Percentiles rank a stretch among this genome's conserved stretches.
Evolutionary conservation across 176 grass and related monocot genomes (phyloP).

Genomic region (Hordeum marinum): DNA sequence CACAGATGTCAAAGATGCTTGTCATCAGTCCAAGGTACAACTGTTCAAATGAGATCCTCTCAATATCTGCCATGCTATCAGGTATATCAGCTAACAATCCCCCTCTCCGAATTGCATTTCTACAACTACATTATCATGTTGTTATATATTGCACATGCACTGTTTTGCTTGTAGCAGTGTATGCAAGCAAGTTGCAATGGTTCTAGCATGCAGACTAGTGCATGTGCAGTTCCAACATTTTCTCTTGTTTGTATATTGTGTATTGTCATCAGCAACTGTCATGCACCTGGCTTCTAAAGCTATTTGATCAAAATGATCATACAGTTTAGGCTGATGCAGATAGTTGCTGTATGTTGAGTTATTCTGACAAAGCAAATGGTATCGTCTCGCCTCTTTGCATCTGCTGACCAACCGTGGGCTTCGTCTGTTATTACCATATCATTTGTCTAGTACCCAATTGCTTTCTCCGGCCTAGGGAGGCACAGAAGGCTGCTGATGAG

Average conservation of each 20-base stretch:
- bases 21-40: slow-evolving; percentile 89
- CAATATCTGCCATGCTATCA: slow-evolving; percentile 94
- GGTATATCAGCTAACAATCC: slow-evolving; percentile 37
- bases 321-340: slow-evolving; percentile 73
- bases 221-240: neutral
- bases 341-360: slow-evolving; percentile 87
- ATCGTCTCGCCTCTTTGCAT: slow-evolving; percentile 80
- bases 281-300: slow-evolving; percentile 55
- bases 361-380: slow-evolving; percentile 88
- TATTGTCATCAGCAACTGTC: slow-evolving; percentile 63
- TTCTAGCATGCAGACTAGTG: slow-evolving; percentile 2
- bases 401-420: slow-evolving; percentile 84
- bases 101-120: neutral
- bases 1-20: slow-evolving; percentile 98
- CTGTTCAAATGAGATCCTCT: slow-evolving; percentile 99
- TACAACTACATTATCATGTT: neutral
- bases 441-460: slow-evolving; percentile 99
- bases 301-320: slow-evolving; percentile 64
- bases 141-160: neutral
- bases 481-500: slow-evolving; percentile 97
- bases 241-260: neutral
- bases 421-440: slow-evolving; percentile 79
- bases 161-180: slow-evolving; percentile 1
- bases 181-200: neutral
- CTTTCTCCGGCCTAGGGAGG: slow-evolving; percentile 97